Evolutionary conservation across 768 basidiomycete species (phyloP).

Genomic region (Pisolithus microcarpus): DNA sequence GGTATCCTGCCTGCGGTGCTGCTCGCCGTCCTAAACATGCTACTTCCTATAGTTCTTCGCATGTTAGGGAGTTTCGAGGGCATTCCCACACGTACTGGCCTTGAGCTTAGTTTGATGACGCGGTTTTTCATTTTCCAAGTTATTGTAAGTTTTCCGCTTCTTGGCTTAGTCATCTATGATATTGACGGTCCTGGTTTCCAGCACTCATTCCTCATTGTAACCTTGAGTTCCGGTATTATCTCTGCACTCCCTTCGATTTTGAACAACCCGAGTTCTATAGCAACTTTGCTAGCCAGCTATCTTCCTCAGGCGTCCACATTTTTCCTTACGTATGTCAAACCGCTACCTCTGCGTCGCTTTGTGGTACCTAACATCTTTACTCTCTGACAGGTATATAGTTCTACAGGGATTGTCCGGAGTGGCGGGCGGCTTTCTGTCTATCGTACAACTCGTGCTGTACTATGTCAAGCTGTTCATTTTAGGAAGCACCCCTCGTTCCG

Average conservation of each 20-base stretch:
- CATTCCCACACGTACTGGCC: conserved; percentile 71
- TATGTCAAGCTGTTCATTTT: conserved; percentile 86
- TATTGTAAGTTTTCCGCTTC: conserved; percentile 48
- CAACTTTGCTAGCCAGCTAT: conserved; percentile 65
- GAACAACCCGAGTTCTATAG: conserved; percentile 61
- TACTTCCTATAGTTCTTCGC: conserved; percentile 78
- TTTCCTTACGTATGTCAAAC: conserved; percentile 66
- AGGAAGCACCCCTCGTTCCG: conserved; percentile 81
- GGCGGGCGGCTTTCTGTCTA: conserved; percentile 74
- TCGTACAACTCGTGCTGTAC: conserved; percentile 71
- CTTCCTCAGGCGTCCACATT: conserved; percentile 82
- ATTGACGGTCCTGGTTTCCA: conserved; percentile 25
- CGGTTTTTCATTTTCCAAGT: conserved; percentile 91
- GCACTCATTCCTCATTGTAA: conserved; percentile 92
- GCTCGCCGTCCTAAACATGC: conserved; percentile 86
- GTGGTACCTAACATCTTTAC: not conserved
- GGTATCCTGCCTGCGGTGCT: conserved; percentile 86
- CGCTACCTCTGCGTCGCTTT: not conserved
- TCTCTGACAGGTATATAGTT: conserved; percentile 52
- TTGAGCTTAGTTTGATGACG: conserved; percentile 89
- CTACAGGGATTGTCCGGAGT: conserved; percentile 76
- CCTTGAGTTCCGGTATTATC: conserved; percentile 77
- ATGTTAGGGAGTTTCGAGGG: conserved; percentile 82
- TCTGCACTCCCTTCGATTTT: conserved; percentile 57
- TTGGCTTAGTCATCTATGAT: not conserved